Evolutionary conservation across 352 stramenopile species (phyloP), one percentile per base, ranked within the genome.

Genomic region (Globisporangium megalacanthum): DNA sequence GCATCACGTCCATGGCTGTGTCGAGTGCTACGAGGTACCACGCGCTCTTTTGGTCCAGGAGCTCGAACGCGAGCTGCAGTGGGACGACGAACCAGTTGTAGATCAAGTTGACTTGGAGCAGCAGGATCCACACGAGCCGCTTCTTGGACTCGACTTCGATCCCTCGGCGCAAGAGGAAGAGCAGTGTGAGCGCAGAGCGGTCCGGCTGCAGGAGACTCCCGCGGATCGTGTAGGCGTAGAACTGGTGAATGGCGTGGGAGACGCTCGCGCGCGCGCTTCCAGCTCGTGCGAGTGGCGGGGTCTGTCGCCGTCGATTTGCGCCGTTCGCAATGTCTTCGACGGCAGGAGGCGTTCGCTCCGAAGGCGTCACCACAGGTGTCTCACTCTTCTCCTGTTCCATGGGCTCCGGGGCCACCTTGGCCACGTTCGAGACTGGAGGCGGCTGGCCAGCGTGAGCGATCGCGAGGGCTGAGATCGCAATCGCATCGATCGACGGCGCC

Each of bases 51-150:
- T 70, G 48, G 31, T 64, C 58, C 8, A 83, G 42, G 6, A 69
- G 56, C 15, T 62, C 51, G 52, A 86, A 88, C 6, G 54, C 55
- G 4, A 81, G 42, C 35, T 75, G 73, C 0, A 79, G 52, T 0
- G 78, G 73, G 13, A 86, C 73, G 13, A 82, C 29, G 3, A 76
- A 56, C 78, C 78, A 88, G 49, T 82, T 83, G 66, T 80, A 83
- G 13, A 81, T 58, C 42, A 85, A 50, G 45, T 75, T 71, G 10
- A 73, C 42, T 42, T 85, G 64, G 36, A 88, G 41, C 14, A 61
- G 17, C 3, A 77, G 37, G 1, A 88, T 56, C 78, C 75, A 86
- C 73, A 65, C 75, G 64, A 86, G 68, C 3, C 78, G 62, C 4
- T 29, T 47, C 15, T 46, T 69, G 0, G 72, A 76, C 10, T 84